Evolutionary conservation across 1,284 basidiomycete genomes (phyloP), one percentile per base, ranked within the genome.

Genomic region (Ceratobasidium sp.): DNA sequence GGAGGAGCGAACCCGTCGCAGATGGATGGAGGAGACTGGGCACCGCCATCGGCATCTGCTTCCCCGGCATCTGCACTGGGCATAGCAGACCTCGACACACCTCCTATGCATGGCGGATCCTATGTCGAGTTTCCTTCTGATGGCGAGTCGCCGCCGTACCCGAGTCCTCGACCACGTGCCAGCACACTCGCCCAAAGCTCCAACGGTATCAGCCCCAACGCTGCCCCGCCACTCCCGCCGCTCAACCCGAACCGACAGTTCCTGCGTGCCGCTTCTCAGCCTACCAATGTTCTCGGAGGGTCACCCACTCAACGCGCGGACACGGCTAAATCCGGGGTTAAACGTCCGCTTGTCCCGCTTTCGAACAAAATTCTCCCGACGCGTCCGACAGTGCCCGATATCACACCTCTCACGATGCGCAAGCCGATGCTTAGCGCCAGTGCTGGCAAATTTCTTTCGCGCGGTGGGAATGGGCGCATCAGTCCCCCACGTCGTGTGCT

Each of bases 371-470:
- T 56, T 39, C 34, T 27, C 37, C 51, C 27, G 19, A 34, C 66
- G 51, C 37, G 39, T 37, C 34, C 64, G 4, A 31, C 53, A 27
- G 24, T 51, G 27, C 56, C 68, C 9, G 68, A 72, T 31, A 41
- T 72, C 37, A 72, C 68, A 43, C 68, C 68, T 1, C 24, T 61
- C 41, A 72, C 22, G 2, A 48, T 56, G 24, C 68, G 68, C 16
- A 72, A 61, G 39, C 68, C 68, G 3, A 24, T 72, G 0, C 56
- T 72, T 9, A 72, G 68, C 56, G 68, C 68, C 4, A 72, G 68
- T 37, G 68, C 68, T 2, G 68, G 51, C 54, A 61, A 59, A 49
- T 58, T 61, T 31, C 51, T 72, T 14, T 43, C 68, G 4, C 54
- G 68, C n/a, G 53, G 48, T 22, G 66, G 66, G 0, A 56, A 3